These are phyloP conservation scores for Colletotrichum tropicale DNA, from an alignment of 2,329 filamentous ascomycete genomes.

Conservation along the genomic window DNA sequence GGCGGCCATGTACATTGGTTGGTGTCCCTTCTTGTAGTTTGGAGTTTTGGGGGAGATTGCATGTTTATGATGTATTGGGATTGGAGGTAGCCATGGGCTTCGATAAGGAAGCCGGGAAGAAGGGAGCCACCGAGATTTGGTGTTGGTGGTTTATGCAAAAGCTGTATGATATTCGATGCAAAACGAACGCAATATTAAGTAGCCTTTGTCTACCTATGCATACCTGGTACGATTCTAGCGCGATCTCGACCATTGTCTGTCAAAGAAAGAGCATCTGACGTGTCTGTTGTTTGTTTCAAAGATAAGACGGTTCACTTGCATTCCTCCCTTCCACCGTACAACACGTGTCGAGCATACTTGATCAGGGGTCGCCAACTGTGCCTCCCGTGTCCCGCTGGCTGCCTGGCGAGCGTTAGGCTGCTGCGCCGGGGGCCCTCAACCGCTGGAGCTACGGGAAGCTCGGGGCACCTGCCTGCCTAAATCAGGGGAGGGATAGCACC, in stretches of 20 bases:
- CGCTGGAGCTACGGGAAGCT: neutral
- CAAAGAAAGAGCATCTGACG: neutral
- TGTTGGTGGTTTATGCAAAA: neutral
- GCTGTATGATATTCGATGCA: neutral
- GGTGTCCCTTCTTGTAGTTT: constrained; percentile 68
- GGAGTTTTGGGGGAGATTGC: neutral
- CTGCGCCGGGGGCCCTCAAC: neutral
- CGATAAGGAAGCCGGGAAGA: neutral
- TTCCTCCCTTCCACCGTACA: neutral
- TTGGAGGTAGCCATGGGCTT: neutral
- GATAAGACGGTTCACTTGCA: neutral
- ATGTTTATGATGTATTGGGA: neutral
- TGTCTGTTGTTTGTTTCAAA: neutral
- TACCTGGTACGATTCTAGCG: neutral
- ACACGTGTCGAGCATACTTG: neutral
- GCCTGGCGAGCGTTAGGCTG: neutral
- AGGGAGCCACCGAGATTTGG: neutral
- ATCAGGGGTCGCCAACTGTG: neutral
- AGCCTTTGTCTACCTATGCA: neutral
- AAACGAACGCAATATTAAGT: neutral
- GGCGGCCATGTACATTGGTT: constrained; percentile 96
- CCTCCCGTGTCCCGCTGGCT: neutral
- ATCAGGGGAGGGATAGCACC: neutral
- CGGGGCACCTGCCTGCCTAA: neutral
- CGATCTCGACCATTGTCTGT: neutral